A percentile compares a stretch with the other conserved stretches of the same genome.
Conservation (phyloP, 129 eudicot genomes). For the Chrysanthemum seticuspe region DNA sequence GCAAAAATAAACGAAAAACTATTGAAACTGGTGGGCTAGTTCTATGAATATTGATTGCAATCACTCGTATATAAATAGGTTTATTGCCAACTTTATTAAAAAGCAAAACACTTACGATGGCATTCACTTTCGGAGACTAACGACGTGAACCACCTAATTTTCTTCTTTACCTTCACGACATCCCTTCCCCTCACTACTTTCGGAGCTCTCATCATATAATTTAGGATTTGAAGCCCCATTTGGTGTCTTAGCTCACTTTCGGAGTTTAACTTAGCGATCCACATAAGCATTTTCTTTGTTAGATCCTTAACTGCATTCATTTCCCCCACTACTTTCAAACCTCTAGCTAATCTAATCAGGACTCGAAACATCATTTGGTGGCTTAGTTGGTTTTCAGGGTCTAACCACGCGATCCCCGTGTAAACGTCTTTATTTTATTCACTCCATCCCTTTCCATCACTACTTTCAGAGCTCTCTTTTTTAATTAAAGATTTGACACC, state of each 20-base stretch:
- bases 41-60: too few relatives aligned
- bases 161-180: not conserved
- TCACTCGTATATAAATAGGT: too few relatives aligned
- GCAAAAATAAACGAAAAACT: too few relatives aligned
- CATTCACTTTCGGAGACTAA: conserved; percentile 13
- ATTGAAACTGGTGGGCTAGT: too few relatives aligned
- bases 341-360: not conserved
- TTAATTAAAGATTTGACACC: not conserved
- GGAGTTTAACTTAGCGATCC: too few relatives aligned
- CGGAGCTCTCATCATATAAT: not conserved
- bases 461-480: not conserved
- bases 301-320: not conserved
- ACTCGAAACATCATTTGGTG: not conserved
- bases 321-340: not conserved
- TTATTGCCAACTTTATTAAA: not conserved
- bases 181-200: not conserved
- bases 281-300: too few relatives aligned
- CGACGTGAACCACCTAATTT: conserved; percentile 8
- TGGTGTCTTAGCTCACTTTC: too few relatives aligned
- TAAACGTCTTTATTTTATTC: not conserved
- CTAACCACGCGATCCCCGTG: too few relatives aligned
- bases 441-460: not conserved
- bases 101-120: conserved; percentile 33
- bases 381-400: too few relatives aligned
- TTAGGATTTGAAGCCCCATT: conserved; percentile 1